A percentile compares a stretch with the other conserved stretches of the same genome.
These are phyloP conservation scores for Rhodamnia rubescens DNA, from an alignment of 345 rosid species.

Conservation along the genomic window DNA sequence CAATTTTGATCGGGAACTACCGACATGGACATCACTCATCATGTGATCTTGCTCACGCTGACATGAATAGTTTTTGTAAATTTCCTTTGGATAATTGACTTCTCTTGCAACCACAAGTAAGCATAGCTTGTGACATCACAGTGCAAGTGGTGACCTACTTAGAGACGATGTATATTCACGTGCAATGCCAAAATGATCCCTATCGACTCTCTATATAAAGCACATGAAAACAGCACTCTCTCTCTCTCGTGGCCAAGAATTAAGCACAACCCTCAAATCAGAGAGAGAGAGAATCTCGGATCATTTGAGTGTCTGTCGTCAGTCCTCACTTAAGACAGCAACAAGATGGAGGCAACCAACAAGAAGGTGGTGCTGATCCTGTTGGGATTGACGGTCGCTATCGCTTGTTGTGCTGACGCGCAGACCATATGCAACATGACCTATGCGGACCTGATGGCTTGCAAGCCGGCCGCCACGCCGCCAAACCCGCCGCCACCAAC, in stretches of 20 bases:
- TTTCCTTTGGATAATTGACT: no score
- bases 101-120: not conserved
- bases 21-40: no score
- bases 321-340: no score
- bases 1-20: no score
- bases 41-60: no score
- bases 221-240: not conserved
- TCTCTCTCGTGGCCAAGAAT: not conserved
- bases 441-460: slow-evolving; percentile 19
- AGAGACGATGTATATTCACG: not conserved
- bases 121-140: not conserved
- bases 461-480: slow-evolving; percentile 34
- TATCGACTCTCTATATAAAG: not conserved
- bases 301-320: not conserved
- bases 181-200: not conserved
- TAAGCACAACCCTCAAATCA: not conserved
- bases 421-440: slow-evolving; percentile 36
- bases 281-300: not conserved
- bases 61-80: no score
- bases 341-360: not conserved
- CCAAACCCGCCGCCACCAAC: slow-evolving; percentile 33
- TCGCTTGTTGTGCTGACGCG: slow-evolving; percentile 7
- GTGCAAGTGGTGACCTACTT: not conserved
- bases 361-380: no score
- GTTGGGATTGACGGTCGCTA: not conserved